Conservation (phyloP, 257 asterid species). For the Solanum boliviense region DNA sequence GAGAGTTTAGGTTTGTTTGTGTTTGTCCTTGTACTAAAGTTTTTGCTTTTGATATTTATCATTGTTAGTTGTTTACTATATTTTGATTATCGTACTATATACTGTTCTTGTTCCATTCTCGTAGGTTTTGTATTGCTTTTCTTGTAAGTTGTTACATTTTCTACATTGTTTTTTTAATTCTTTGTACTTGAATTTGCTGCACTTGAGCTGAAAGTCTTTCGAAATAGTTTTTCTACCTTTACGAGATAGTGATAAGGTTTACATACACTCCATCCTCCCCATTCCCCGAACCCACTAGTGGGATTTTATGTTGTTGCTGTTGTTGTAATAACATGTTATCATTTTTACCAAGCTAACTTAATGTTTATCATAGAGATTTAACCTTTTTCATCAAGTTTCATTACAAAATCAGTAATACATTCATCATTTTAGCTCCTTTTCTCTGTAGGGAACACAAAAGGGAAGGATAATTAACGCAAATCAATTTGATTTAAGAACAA, state of each 20-base stretch:
- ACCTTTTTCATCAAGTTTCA: not conserved
- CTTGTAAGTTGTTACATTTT: not conserved
- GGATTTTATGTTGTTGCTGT: not conserved
- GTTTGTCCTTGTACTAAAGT: not conserved
- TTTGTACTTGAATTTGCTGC: not conserved
- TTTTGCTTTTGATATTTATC: too few relatives aligned
- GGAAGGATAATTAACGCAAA: not conserved
- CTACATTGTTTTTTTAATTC: not conserved
- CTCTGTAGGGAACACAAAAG: not conserved
- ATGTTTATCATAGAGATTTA: not conserved
- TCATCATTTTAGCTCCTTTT: not conserved
- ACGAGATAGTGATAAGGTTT: too few relatives aligned
- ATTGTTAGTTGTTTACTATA: too few relatives aligned
- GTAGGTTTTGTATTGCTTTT: too few relatives aligned
- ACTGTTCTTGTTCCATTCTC: too few relatives aligned
- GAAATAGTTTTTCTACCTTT: too few relatives aligned
- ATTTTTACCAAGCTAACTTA: not conserved
- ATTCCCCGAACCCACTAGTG: too few relatives aligned
- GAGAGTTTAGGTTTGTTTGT: not conserved
- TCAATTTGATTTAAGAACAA: not conserved
- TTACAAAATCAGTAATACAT: not conserved
- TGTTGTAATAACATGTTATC: not conserved
- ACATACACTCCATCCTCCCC: too few relatives aligned
- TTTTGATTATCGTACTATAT: too few relatives aligned
- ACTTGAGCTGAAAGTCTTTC: not conserved